Evolutionary conservation across 192 early-diverging fungal genomes (phyloP), one percentile per base, ranked within the genome.

Genomic region (Phlyctochytrium arcticum): DNA sequence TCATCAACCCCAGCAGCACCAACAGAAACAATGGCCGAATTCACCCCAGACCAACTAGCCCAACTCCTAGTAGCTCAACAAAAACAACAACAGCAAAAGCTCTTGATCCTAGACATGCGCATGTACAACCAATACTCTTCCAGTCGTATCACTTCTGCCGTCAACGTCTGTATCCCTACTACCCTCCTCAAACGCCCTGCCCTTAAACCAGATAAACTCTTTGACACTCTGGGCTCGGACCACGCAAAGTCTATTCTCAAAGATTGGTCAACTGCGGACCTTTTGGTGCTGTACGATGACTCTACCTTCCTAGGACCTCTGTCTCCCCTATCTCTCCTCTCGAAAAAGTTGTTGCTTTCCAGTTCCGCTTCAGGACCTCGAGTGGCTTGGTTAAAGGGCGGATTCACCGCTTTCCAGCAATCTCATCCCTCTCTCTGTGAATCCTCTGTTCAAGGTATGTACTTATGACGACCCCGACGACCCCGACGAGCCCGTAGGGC

Each of bases 101-200:
- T 44, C 2, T 72, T 90, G 49, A 64, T 87, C 1, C 66, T 93
- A 36, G 92, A 93, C 61, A 81, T 90, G 69, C 87, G 90, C 32
- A 72, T 82, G 5, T 85, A 84, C 49, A 70, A 75, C 7, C 80
- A 80, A 8, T 86, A 82, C 60, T 62, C 80, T 23, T 49, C 61
- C 1, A 67, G 75, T 19, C 80, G 75, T 24, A 81, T 93, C 27
- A 60, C 63, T 27, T 62, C 68, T 0, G 85, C 89, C 6, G 74
- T 92, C 29, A 89, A 79, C 63, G 75, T 94, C 46, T 83, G 78
- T 46, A 74, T 88, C 8, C 87, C 92, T 24, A 87, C 82, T 15
- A 92, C 88, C 19, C 77, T 94, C 32, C 73, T 92, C 36, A 86
- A 85, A 60, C 71, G 90, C 49, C 66, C 81, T 58, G 80, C 85